phyloP scores from a whole-genome alignment of 352 stramenopile species.

The Phytopythium kandeliae region DNA sequence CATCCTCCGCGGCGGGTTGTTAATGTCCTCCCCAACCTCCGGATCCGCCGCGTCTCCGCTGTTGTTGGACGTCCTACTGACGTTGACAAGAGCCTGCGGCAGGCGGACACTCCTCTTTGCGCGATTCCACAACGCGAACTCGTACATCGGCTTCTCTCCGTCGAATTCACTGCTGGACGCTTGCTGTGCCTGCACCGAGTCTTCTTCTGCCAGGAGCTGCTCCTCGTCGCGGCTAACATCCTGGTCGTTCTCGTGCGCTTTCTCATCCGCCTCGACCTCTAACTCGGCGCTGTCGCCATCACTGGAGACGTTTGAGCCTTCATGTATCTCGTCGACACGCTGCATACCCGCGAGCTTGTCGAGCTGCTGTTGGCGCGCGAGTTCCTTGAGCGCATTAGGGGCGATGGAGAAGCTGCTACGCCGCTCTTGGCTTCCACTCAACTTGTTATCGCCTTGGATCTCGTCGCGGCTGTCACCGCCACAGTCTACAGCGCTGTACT shows the following conservation, averaged over 20 bases:
- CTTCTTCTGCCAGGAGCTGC: constrained; percentile 6
- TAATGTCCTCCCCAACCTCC: too few relatives aligned
- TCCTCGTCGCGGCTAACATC: background rate
- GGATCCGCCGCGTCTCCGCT: background rate
- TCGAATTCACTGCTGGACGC: background rate
- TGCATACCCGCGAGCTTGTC: constrained; percentile 9
- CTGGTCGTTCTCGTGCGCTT: constrained; percentile 6
- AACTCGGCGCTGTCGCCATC: constrained; percentile 13
- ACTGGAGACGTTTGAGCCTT: constrained; percentile 1
- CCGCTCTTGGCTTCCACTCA: constrained; percentile 23
- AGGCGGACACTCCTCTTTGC: constrained; percentile 33
- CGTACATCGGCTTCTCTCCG: constrained; percentile 28
- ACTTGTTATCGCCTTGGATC: background rate
- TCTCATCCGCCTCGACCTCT: constrained; percentile 9
- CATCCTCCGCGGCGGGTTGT: background rate
- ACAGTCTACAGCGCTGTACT: background rate
- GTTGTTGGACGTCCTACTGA: background rate
- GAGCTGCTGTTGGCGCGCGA: constrained; percentile 28
- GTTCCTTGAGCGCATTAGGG: constrained; percentile 36
- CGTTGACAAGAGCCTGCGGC: constrained; percentile 38
- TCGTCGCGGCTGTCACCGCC: too few relatives aligned
- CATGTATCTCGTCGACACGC: constrained; percentile 17
- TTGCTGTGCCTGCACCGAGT: background rate
- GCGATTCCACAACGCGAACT: constrained; percentile 60
- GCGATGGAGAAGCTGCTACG: constrained; percentile 67